Evolutionary conservation across 306 rosid genomes (phyloP).

Genomic region (Nissolia schottii): DNA sequence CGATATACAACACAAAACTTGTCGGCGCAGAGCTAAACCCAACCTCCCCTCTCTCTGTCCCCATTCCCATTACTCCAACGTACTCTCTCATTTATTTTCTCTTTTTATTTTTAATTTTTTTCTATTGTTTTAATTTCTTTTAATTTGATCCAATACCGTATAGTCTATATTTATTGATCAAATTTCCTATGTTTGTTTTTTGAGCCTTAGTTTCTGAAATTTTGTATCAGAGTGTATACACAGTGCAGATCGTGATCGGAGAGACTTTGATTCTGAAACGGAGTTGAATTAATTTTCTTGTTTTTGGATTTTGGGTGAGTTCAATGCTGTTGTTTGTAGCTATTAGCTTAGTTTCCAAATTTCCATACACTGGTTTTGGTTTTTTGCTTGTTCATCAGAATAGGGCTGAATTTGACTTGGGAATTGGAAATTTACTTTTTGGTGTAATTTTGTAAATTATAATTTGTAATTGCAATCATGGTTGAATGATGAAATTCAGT

Average conservation of each 20-base stretch:
- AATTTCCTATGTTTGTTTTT: neutral
- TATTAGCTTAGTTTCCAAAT: neutral
- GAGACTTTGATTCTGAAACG: constrained; percentile 8
- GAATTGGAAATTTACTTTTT: neutral
- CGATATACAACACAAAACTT: neutral
- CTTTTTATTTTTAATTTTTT: neutral
- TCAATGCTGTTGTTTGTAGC: neutral
- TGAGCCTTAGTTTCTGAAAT: neutral
- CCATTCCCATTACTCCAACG: constrained; percentile 25
- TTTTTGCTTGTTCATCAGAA: neutral
- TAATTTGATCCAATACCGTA: neutral
- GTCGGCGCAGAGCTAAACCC: constrained; percentile 13
- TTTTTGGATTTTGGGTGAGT: constrained; percentile 14
- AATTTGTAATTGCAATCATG: neutral
- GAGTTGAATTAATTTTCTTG: neutral
- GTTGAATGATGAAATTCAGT: neutral
- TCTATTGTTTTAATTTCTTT: neutral
- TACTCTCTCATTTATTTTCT: neutral
- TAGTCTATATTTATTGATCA: neutral
- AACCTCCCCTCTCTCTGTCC: no score
- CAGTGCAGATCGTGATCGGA: constrained; percentile 35
- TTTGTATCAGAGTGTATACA: neutral
- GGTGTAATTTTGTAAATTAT: no score
- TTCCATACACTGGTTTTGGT: neutral
- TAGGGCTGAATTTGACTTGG: constrained; percentile 4